These are phyloP conservation scores for Botrytis tulipae DNA, from an alignment of 2,329 filamentous ascomycete species.

Conservation along the genomic window DNA sequence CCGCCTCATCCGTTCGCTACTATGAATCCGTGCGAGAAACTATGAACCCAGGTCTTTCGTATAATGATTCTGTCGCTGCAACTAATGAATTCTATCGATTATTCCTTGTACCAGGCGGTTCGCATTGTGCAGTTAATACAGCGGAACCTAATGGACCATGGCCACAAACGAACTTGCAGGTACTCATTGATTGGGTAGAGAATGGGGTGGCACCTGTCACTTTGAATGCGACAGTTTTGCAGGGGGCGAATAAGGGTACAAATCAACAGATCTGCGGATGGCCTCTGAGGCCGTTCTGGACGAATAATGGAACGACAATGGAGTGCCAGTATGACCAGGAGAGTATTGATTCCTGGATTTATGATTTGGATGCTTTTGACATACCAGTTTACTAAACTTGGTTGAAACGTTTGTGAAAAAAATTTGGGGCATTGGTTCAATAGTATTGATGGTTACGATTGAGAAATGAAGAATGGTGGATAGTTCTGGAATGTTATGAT, in stretches of 20 bases:
- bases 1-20: constrained; percentile 55
- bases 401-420: not conserved
- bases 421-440: not conserved
- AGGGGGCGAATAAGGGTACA: constrained; percentile 38
- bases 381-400: constrained; percentile 25
- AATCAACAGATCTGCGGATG: constrained; percentile 43
- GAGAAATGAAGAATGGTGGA: not conserved
- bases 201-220: constrained; percentile 48
- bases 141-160: constrained; percentile 41
- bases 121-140: constrained; percentile 49
- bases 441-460: not conserved
- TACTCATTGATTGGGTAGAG: constrained; percentile 67
- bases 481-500: not conserved
- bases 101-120: constrained; percentile 53
- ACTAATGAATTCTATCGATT: constrained; percentile 54
- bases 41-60: constrained; percentile 47
- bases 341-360: constrained; percentile 37
- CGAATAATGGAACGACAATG: constrained; percentile 29
- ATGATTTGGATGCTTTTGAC: constrained; percentile 30
- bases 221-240: constrained; percentile 42
- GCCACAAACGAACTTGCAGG: constrained; percentile 61
- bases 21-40: constrained; percentile 51
- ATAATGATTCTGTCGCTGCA: constrained; percentile 42
- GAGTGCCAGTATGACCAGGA: constrained; percentile 35
- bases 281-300: constrained; percentile 41